phyloP scores from a whole-genome alignment of 1,284 basidiomycete genomes.

The Stereum hirsutum region DNA sequence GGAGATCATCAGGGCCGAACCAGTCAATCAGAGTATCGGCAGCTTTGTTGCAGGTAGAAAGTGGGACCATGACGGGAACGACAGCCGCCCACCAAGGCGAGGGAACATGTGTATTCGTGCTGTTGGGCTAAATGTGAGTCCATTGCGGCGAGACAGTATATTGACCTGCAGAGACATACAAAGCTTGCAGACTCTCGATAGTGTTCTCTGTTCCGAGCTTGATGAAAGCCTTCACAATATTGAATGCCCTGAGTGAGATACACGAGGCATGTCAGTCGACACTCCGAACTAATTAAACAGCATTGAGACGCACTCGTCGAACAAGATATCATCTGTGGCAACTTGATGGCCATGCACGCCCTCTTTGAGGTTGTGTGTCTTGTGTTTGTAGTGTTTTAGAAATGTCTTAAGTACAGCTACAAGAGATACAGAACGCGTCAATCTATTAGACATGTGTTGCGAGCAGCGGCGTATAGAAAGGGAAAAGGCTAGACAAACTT shows the following conservation, averaged over 20 bases:
- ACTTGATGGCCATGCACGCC: constrained; percentile 22
- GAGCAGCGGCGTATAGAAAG: not conserved
- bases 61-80: constrained; percentile 57
- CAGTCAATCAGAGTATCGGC: constrained; percentile 71
- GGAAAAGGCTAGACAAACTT: not conserved
- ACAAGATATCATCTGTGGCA: constrained; percentile 51
- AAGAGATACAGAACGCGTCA: not conserved
- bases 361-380: constrained; percentile 30
- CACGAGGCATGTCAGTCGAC: not conserved
- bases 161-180: constrained; percentile 26
- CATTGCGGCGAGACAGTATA: not conserved
- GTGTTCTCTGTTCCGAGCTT: constrained; percentile 50
- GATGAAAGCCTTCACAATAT: constrained; percentile 62
- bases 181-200: constrained; percentile 50
- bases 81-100: constrained; percentile 73
- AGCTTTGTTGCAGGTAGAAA: constrained; percentile 54
- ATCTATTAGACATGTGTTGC: not conserved
- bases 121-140: constrained; percentile 14
- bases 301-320: constrained; percentile 40
- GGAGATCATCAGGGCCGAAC: constrained; percentile 67
- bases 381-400: constrained; percentile 44
- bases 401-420: constrained; percentile 48
- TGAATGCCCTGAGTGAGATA: constrained; percentile 40
- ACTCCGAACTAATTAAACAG: not conserved
- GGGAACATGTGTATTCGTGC: constrained; percentile 72